phyloP scores from a whole-genome alignment of 2,329 filamentous ascomycete genomes.

The Cryphonectria naterciae region DNA sequence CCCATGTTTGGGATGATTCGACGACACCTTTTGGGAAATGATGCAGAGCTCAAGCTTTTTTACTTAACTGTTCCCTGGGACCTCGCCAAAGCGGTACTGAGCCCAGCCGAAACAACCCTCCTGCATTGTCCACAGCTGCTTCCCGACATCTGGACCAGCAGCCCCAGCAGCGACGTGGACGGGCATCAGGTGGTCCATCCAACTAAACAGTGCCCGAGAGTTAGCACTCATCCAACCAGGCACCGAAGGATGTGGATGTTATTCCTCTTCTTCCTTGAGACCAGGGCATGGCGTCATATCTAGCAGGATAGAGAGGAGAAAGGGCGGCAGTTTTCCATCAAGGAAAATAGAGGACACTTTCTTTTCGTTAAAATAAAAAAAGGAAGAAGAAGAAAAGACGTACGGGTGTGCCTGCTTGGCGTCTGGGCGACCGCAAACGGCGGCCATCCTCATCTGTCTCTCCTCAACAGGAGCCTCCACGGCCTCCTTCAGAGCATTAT shows the following conservation, averaged over 20 bases:
- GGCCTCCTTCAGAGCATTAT: constrained; percentile 69
- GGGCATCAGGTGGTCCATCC: constrained; percentile 56
- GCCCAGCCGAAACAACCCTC: constrained; percentile 30
- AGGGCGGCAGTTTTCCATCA: background rate
- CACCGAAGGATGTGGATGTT: background rate
- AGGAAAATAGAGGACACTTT: background rate
- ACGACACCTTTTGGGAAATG: background rate
- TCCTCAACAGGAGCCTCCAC: constrained; percentile 50
- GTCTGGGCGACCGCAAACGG: constrained; percentile 46
- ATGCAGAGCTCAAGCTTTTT: background rate
- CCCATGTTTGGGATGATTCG: background rate
- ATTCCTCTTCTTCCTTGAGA: background rate
- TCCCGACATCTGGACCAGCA: constrained; percentile 37
- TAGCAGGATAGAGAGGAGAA: background rate
- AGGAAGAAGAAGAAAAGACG: background rate
- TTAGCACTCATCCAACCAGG: constrained; percentile 1
- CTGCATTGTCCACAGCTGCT: constrained; percentile 28
- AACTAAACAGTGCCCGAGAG: constrained; percentile 23
- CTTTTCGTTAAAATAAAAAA: no score
- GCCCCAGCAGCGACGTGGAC: constrained; percentile 52
- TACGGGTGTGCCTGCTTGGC: constrained; percentile 51
- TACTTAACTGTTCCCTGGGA: background rate
- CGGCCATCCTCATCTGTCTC: constrained; percentile 46
- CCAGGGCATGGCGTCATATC: background rate
- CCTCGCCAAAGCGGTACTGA: constrained; percentile 28